Base-by-base conservation (phyloP, 164 flowering plant species). In the Tinospora cordifolia region DNA sequence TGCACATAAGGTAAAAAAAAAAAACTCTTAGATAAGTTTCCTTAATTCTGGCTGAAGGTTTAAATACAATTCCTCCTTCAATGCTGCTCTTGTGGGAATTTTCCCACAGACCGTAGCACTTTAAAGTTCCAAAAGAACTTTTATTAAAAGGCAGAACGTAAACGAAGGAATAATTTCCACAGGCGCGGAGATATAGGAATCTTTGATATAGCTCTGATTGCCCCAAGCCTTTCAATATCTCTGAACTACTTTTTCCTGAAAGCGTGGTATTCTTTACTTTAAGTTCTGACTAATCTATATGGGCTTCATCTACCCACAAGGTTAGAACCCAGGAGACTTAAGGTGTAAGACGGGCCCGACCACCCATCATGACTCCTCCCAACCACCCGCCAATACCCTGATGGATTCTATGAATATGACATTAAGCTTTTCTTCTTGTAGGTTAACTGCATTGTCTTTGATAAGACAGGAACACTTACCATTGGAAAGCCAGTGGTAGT, bases 381-480 rank as follows among this genome's bases (percentile, higher is more conserved):
- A n/a, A n/a, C n/a, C n/a, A n/a, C n/a, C n/a, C n/a, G n/a, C n/a
- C n/a, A n/a, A n/a, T n/a, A n/a, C n/a, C n/a, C n/a, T n/a, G n/a
- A n/a, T n/a, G n/a, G n/a, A n/a, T n/a, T n/a, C n/a, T n/a, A n/a
- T n/a, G n/a, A n/a, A n/a, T n/a, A n/a, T n/a, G n/a, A n/a, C n/a
- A n/a, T n/a, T 34, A 3, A 26, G 27, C 63, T n/a, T 24, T 19
- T 75, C 49, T 65, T 59, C 80, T 59, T 81, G 72, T 68, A 91
- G 98, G 93, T 93, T 65, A 79, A 86, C 65, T 90, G 93, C 79
- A 84, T 91, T 67, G 93, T 93, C 59, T 93, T 93, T 74, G 97
- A 93, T 83, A 90, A 93, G 81, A 93, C 98, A 0, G 97, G 98
- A 26, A 93, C 97, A 58, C 97, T 93, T 63, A 93, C 98, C 24